Evolutionary conservation across 257 asterid genomes (phyloP).

Genomic region (Scutellaria barbata): DNA sequence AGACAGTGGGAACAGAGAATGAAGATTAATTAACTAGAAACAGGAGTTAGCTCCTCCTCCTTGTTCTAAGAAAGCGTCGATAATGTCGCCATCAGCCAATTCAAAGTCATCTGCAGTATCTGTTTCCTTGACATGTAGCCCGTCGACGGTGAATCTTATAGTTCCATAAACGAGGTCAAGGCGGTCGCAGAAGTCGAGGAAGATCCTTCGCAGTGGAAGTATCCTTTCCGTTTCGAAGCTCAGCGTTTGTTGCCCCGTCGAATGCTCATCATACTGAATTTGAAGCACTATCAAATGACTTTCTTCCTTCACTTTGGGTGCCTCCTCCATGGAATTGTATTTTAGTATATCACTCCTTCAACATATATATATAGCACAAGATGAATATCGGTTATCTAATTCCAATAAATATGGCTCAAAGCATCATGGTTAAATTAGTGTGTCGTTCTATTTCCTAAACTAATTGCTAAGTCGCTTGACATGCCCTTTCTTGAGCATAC

Average conservation of each 20-base stretch:
- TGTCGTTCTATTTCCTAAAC: no score
- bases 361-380: not conserved
- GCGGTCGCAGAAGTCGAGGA: slow-evolving; percentile 22
- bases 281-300: not conserved
- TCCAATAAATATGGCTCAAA: no score
- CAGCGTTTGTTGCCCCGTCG: not conserved
- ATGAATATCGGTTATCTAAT: no score
- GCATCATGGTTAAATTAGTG: no score
- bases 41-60: no score
- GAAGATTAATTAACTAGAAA: not conserved
- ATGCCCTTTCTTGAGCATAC: no score
- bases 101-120: not conserved
- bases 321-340: not conserved
- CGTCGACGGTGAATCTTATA: not conserved
- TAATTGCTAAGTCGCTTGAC: no score
- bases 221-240: not conserved
- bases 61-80: slow-evolving; percentile 9
- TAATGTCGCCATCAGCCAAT: not conserved
- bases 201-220: slow-evolving; percentile 12
- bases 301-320: slow-evolving; percentile 13
- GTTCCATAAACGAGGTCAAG: slow-evolving; percentile 6
- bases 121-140: not conserved
- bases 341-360: not conserved
- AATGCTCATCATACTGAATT: slow-evolving; percentile 11
- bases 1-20: no score